These are phyloP conservation scores for Vitis vinifera DNA, from an alignment of 164 flowering plant genomes.

Conservation along the genomic window DNA sequence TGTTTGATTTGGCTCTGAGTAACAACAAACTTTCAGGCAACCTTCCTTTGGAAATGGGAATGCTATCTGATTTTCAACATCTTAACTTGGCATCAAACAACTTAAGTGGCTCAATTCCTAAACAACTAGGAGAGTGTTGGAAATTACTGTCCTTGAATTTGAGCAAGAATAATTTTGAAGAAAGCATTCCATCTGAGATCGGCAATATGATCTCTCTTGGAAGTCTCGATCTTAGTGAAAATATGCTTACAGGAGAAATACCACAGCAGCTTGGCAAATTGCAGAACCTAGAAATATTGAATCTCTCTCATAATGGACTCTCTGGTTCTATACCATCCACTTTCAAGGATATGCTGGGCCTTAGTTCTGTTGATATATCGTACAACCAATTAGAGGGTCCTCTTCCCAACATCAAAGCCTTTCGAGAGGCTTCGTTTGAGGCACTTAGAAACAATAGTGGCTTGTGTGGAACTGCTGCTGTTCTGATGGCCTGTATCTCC, in stretches of 20 bases:
- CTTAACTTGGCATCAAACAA: too few species aligned
- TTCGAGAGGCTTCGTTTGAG: conserved; percentile 5
- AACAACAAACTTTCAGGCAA: too few species aligned
- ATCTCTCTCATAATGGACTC: conserved; percentile 24
- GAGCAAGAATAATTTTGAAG: too few species aligned
- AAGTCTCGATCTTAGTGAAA: too few species aligned
- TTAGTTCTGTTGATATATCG: conserved; percentile 17
- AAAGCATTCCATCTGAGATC: too few species aligned
- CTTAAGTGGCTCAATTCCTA: too few species aligned
- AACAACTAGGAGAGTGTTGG: too few species aligned
- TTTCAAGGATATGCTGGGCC: conserved; percentile 6
- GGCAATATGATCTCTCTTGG: too few species aligned
- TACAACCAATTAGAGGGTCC: conserved; percentile 24
- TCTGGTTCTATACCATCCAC: conserved; percentile 20
- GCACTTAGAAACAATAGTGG: conserved; percentile 15
- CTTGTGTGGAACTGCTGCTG: conserved; percentile 16
- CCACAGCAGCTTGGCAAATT: conserved; percentile 14
- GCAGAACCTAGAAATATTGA: conserved; percentile 9
- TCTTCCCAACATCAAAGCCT: conserved; percentile 20
- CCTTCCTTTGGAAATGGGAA: too few species aligned
- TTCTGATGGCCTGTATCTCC: not conserved
- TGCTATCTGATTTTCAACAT: too few species aligned
- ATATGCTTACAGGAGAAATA: conserved; percentile 12
- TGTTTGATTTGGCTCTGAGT: too few species aligned
- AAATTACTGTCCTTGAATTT: too few species aligned